A percentile compares a stretch with the other conserved stretches of the same genome.
Conservation (phyloP, 2,329 filamentous ascomycete species). For the Xylariomycetidae sp. region DNA sequence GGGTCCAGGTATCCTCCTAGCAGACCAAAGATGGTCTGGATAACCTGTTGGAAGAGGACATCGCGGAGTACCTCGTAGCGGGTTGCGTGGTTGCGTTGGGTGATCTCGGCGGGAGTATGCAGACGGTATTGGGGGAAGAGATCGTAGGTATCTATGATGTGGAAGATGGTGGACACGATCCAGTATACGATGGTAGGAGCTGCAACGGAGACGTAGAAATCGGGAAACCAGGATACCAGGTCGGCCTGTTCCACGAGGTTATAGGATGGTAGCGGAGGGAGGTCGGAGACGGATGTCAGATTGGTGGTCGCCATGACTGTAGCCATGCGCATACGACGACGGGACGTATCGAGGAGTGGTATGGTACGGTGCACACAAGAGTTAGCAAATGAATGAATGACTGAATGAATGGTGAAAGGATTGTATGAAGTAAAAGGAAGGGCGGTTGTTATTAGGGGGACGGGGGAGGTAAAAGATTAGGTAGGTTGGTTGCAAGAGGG, state of each 20-base stretch:
- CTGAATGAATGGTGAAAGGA: no score
- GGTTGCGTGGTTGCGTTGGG: constrained; percentile 80
- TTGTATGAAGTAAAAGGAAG: constrained; percentile 13
- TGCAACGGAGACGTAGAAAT: constrained; percentile 72
- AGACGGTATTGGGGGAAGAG: constrained; percentile 87
- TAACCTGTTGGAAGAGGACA: constrained; percentile 85
- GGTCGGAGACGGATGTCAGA: constrained; percentile 51
- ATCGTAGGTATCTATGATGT: constrained; percentile 79
- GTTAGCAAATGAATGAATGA: no score
- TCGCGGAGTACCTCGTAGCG: constrained; percentile 84
- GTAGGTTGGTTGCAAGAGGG: no score
- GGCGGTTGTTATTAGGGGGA: constrained; percentile 9
- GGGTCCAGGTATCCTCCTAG: constrained; percentile 68
- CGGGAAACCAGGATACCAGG: constrained; percentile 72
- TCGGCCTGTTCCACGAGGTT: constrained; percentile 64
- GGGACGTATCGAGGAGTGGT: no score
- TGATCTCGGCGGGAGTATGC: constrained; percentile 88
- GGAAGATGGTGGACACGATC: constrained; percentile 79
- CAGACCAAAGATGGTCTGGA: constrained; percentile 72
- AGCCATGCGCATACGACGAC: constrained; percentile 9
- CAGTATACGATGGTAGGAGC: constrained; percentile 84
- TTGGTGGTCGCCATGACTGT: constrained; percentile 44
- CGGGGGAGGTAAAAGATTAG: no score
- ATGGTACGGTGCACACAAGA: no score
- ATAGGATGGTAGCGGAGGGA: constrained; percentile 86